A percentile compares a stretch with the other conserved stretches of the same genome.
Evolutionary conservation across 108 stramenopile genomes (phyloP).

Genomic region (Fistulifera pelliculosa): DNA sequence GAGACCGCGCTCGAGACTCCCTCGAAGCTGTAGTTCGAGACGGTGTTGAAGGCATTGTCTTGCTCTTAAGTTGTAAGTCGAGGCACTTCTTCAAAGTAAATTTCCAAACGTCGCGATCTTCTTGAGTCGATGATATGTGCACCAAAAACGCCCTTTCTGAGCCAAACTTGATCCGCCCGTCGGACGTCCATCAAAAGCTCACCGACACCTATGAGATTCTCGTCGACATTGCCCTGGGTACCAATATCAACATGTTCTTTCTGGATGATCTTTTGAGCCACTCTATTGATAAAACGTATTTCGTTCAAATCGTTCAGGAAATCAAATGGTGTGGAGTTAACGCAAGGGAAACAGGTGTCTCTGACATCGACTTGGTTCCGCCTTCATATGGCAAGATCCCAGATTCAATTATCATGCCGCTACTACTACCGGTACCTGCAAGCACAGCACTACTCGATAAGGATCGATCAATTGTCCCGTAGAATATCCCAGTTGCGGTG

Average conservation of each 20-base stretch:
- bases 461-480: constrained; percentile 63
- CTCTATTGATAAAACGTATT: constrained; percentile 71
- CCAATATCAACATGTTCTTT: constrained; percentile 72
- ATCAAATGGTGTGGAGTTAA: constrained; percentile 81
- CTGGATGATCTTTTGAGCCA: constrained; percentile 68
- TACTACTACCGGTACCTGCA: constrained; percentile 26
- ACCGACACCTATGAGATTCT: constrained; percentile 31
- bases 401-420: constrained; percentile 47
- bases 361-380: constrained; percentile 8
- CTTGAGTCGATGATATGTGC: constrained; percentile 76
- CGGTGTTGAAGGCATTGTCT: neutral
- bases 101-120: constrained; percentile 85
- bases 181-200: constrained; percentile 79
- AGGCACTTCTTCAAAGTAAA: constrained; percentile 60
- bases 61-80: constrained; percentile 18
- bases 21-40: neutral
- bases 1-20: neutral
- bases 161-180: constrained; percentile 87
- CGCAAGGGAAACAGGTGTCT: constrained; percentile 18
- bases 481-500: constrained; percentile 74
- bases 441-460: constrained; percentile 22
- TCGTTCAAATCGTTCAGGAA: constrained; percentile 54
- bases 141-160: constrained; percentile 63
- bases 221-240: constrained; percentile 6
- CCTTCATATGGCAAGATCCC: constrained; percentile 62